A percentile compares a stretch with the other conserved stretches of the same genome.
Conservation (phyloP, 495 filamentous ascomycete genomes). For the Letharia columbiana region DNA sequence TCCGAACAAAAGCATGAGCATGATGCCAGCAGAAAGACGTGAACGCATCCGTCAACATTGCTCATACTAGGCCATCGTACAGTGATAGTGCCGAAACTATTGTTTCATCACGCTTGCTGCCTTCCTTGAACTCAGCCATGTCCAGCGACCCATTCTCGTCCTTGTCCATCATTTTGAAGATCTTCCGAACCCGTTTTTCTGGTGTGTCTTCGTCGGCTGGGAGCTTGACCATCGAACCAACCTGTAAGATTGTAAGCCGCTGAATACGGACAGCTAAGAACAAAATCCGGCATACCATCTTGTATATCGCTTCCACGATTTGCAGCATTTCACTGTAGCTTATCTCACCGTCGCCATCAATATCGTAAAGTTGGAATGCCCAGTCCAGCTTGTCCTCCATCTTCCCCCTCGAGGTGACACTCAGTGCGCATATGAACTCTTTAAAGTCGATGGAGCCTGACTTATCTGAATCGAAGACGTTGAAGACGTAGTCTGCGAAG, state of each 20-base stretch:
- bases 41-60: not conserved
- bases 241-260: conserved; percentile 42
- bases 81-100: conserved; percentile 94
- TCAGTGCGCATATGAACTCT: conserved; percentile 97
- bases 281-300: conserved; percentile 63
- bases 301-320: conserved; percentile 98
- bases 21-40: not conserved
- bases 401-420: conserved; percentile 91
- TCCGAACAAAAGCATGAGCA: not conserved
- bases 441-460: conserved; percentile 98
- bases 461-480: conserved; percentile 96
- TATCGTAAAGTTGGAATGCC: conserved; percentile 99
- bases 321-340: conserved; percentile 98
- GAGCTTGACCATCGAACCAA: conserved; percentile 97
- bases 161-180: conserved; percentile 99
- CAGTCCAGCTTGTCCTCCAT: conserved; percentile 99
- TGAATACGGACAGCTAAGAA: not conserved
- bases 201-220: conserved; percentile 98
- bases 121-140: conserved; percentile 97
- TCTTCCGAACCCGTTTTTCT: conserved; percentile 95
- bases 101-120: conserved; percentile 97
- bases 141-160: conserved; percentile 92
- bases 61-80: conserved; percentile 85
- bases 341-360: conserved; percentile 97
- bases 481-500: conserved; percentile 98